Percentiles rank a stretch among this genome's conserved stretches.
Evolutionary conservation across 768 basidiomycete species (phyloP).

Genomic region (Boletales sp.): DNA sequence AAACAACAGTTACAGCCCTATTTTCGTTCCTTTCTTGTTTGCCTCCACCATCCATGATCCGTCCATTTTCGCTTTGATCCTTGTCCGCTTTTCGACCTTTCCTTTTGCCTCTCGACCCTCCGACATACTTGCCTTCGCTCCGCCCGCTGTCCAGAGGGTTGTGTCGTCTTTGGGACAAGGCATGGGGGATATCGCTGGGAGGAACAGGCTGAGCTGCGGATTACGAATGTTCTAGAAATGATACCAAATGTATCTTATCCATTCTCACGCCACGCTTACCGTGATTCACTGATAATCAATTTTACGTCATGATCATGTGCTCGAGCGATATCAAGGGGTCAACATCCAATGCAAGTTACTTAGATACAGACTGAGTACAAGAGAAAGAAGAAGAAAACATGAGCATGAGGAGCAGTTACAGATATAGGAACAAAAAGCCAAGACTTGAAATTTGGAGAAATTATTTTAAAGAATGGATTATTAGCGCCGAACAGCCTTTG

Average conservation of each 20-base stretch:
- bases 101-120: background rate
- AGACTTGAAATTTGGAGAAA: background rate
- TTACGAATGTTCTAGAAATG: slow-evolving; percentile 26
- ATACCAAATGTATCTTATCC: slow-evolving; percentile 11
- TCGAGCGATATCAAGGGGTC: background rate
- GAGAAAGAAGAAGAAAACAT: background rate
- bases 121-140: too few species aligned
- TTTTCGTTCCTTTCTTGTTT: slow-evolving; percentile 17
- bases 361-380: background rate
- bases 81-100: background rate
- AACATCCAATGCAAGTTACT: slow-evolving; percentile 2
- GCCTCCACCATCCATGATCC: slow-evolving; percentile 27
- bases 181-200: too few species aligned
- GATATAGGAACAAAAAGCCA: background rate
- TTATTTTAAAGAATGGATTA: background rate
- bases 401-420: background rate
- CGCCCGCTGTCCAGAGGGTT: background rate
- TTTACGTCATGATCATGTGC: background rate
- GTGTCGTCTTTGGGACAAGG: background rate
- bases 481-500: background rate
- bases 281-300: slow-evolving; percentile 1
- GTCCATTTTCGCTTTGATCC: background rate
- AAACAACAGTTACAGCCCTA: slow-evolving; percentile 14
- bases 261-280: slow-evolving; percentile 11
- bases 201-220: slow-evolving; percentile 2